Conservation (phyloP, 2,329 filamentous ascomycete species). For the Tolypocladium paradoxum region DNA sequence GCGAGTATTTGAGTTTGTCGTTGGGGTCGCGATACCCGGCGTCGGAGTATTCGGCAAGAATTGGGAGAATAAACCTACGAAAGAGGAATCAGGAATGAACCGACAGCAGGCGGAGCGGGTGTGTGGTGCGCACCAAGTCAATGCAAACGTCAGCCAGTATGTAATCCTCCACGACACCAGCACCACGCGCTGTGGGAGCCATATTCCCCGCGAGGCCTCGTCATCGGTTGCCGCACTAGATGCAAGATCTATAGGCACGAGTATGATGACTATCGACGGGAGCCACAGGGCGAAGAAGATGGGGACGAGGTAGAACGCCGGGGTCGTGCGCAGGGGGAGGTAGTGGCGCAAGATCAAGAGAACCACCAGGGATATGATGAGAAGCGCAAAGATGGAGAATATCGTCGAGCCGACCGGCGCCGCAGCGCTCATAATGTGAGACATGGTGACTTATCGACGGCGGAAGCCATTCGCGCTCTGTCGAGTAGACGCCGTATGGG, state of each 20-base stretch:
- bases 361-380: conserved; percentile 64
- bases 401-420: conserved; percentile 68
- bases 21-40: conserved; percentile 83
- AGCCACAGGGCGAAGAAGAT: conserved; percentile 95
- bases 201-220: conserved; percentile 66
- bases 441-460: conserved; percentile 30
- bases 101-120: neutral
- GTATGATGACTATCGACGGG: conserved; percentile 78
- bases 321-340: conserved; percentile 80
- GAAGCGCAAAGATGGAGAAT: conserved; percentile 63
- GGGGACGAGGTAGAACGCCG: conserved; percentile 78
- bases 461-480: conserved; percentile 16
- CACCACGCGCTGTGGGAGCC: conserved; percentile 68
- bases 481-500: neutral
- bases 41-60: conserved; percentile 90
- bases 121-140: conserved; percentile 64
- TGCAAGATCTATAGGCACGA: conserved; percentile 92
- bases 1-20: conserved; percentile 70
- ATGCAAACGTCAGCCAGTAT: conserved; percentile 91
- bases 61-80: conserved; percentile 72
- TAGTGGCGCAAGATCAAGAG: conserved; percentile 82
- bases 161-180: conserved; percentile 88
- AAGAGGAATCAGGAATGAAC: neutral
- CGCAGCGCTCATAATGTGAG: conserved; percentile 37
- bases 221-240: conserved; percentile 69